Percentiles rank a stretch among this genome's conserved stretches.
Conservation (phyloP, 1,284 basidiomycete species). For the Pyrrhoderma noxium region DNA sequence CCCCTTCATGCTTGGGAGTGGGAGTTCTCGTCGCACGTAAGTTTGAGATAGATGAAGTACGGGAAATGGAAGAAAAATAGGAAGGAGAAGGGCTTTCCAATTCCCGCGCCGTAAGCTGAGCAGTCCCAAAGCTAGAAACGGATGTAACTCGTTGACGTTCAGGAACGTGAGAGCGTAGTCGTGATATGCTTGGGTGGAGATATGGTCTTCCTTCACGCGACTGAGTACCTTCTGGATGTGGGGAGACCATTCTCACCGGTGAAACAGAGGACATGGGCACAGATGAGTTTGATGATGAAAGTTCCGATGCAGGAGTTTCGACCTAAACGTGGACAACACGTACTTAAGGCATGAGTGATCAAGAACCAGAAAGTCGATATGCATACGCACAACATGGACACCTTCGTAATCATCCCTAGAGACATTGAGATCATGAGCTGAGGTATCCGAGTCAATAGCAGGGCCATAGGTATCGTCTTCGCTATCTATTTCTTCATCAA, state of each 20-base stretch:
- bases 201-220: slow-evolving; percentile 42
- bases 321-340: slow-evolving; percentile 22
- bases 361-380: slow-evolving; percentile 16
- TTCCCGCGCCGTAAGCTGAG: slow-evolving; percentile 37
- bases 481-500: slow-evolving; percentile 48
- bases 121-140: slow-evolving; percentile 38
- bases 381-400: slow-evolving; percentile 10
- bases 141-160: slow-evolving; percentile 39
- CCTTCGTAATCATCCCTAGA: slow-evolving; percentile 9
- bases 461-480: slow-evolving; percentile 44
- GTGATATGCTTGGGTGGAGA: slow-evolving; percentile 74
- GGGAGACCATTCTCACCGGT: slow-evolving; percentile 32
- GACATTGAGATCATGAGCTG: slow-evolving; percentile 18
- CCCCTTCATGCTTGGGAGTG: slow-evolving; percentile 23
- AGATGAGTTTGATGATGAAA: slow-evolving; percentile 39
- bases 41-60: slow-evolving; percentile 49
- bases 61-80: slow-evolving; percentile 65
- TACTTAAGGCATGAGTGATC: slow-evolving; percentile 17
- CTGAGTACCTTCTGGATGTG: slow-evolving; percentile 25
- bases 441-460: slow-evolving; percentile 37
- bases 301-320: slow-evolving; percentile 35
- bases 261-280: slow-evolving; percentile 28
- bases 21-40: slow-evolving; percentile 31
- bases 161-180: slow-evolving; percentile 66
- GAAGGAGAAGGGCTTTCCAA: slow-evolving; percentile 50